Evolutionary conservation across 306 rosid species (phyloP).

Genomic region (Dalbergia cultrata): DNA sequence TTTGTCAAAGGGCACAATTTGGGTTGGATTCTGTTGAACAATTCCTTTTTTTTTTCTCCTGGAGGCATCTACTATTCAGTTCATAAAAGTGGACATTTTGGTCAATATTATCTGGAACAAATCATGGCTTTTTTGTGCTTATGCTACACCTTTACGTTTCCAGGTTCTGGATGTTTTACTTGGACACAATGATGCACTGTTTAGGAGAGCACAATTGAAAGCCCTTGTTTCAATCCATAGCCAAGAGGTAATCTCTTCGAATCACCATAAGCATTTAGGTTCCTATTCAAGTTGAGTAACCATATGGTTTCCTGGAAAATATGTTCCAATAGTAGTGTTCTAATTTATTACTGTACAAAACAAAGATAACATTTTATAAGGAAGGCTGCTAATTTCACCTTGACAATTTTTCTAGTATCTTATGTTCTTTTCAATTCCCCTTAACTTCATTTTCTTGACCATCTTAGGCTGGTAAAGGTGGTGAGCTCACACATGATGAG

Average conservation of each 20-base stretch:
- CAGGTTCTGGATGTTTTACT: conserved; percentile 84
- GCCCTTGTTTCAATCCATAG: conserved; percentile 91
- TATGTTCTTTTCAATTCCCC: conserved; percentile 10
- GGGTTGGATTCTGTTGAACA: conserved; percentile 10
- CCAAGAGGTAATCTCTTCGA: conserved; percentile 81
- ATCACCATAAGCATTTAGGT: conserved; percentile 57
- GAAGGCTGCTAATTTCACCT: conserved; percentile 29
- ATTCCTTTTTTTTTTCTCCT: conserved; percentile 19
- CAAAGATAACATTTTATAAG: conserved; percentile 2
- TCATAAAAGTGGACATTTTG: neutral
- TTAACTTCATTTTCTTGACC: conserved; percentile 38
- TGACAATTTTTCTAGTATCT: conserved; percentile 23
- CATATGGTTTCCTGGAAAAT: conserved; percentile 33
- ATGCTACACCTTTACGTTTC: conserved; percentile 44
- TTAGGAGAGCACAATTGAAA: conserved; percentile 94
- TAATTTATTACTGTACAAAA: conserved; percentile 6
- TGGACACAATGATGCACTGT: conserved; percentile 82
- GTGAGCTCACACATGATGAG: conserved; percentile 97
- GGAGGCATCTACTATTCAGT: neutral
- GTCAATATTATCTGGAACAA: conserved; percentile 8
- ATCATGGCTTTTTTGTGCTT: conserved; percentile 42
- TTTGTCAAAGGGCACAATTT: conserved; percentile 21
- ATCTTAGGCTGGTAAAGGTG: conserved; percentile 93
- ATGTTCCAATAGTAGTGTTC: conserved; percentile 22
- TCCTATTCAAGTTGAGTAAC: conserved; percentile 31